Conservation (phyloP, 75 land plant genomes). For the Chamaecyparis obtusa region DNA sequence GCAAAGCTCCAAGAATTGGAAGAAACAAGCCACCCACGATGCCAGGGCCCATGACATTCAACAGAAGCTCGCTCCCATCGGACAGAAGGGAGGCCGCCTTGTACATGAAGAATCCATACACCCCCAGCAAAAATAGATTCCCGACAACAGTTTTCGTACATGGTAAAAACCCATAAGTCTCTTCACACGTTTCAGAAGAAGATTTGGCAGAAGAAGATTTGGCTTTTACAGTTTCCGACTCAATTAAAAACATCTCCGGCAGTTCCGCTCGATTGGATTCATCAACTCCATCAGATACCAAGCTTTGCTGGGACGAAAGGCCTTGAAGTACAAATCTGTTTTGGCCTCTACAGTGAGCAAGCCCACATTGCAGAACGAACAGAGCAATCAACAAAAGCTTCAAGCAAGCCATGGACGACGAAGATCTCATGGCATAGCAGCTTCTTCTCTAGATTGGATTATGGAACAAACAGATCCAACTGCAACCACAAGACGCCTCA, state of each 20-base stretch:
- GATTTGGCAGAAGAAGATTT: neutral
- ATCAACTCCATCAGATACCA: neutral
- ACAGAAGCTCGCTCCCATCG: conserved; percentile 71
- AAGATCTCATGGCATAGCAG: neutral
- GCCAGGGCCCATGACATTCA: conserved; percentile 63
- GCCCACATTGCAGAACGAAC: neutral
- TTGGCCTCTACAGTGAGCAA: neutral
- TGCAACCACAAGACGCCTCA: too few species aligned
- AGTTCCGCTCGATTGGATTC: neutral
- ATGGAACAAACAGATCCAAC: neutral
- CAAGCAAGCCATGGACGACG: neutral
- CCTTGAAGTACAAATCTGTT: neutral
- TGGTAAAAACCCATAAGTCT: conserved; percentile 77
- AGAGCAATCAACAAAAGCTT: neutral
- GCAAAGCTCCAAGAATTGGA: conserved; percentile 81
- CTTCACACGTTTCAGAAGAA: conserved; percentile 37
- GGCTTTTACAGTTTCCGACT: neutral
- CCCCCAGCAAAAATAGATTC: conserved; percentile 54
- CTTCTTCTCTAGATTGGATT: too few species aligned
- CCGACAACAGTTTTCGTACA: conserved; percentile 58
- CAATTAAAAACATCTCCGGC: neutral
- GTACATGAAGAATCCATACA: conserved; percentile 67
- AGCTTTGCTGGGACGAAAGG: neutral
- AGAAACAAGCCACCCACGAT: conserved; percentile 74
- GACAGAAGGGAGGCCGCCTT: conserved; percentile 62